These are phyloP conservation scores for Trichoderma harzianum DNA, from an alignment of 2,329 filamentous ascomycete species.

Conservation along the genomic window DNA sequence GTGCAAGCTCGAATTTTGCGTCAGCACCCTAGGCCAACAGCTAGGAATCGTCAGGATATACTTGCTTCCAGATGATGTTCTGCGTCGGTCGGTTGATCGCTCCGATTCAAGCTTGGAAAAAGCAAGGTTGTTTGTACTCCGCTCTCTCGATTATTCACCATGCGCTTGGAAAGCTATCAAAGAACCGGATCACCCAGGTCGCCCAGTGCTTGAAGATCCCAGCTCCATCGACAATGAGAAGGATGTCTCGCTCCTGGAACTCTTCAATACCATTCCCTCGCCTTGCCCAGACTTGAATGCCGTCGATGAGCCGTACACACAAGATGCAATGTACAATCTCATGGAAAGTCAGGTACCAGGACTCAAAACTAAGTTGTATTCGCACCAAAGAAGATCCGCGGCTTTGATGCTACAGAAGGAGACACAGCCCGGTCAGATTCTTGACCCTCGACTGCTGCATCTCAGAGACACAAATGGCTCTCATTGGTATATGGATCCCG, in stretches of 20 bases:
- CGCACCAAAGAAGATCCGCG: constrained; percentile 76
- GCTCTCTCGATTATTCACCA: constrained; percentile 52
- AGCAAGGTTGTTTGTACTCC: constrained; percentile 48
- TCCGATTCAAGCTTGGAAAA: constrained; percentile 42
- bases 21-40: constrained; percentile 21
- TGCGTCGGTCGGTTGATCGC: constrained; percentile 50
- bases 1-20: constrained; percentile 43
- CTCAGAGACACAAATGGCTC: constrained; percentile 58
- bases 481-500: constrained; percentile 67
- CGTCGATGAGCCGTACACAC: constrained; percentile 49
- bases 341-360: constrained; percentile 53
- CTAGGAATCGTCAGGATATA: constrained; percentile 51
- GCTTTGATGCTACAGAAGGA: constrained; percentile 85
- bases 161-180: constrained; percentile 52
- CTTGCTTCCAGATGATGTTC: constrained; percentile 63
- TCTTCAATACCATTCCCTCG: constrained; percentile 72
- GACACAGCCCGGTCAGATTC: constrained; percentile 55
- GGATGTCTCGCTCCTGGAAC: constrained; percentile 57
- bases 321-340: constrained; percentile 53
- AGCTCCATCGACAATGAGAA: constrained; percentile 31
- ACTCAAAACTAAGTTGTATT: constrained; percentile 64
- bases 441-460: constrained; percentile 70
- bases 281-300: constrained; percentile 54
- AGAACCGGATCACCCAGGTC: neutral
- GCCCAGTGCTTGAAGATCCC: neutral